Evolutionary conservation across 371 early-diverging fungal species (phyloP).

Genomic region (Lichtheimia ramosa): DNA sequence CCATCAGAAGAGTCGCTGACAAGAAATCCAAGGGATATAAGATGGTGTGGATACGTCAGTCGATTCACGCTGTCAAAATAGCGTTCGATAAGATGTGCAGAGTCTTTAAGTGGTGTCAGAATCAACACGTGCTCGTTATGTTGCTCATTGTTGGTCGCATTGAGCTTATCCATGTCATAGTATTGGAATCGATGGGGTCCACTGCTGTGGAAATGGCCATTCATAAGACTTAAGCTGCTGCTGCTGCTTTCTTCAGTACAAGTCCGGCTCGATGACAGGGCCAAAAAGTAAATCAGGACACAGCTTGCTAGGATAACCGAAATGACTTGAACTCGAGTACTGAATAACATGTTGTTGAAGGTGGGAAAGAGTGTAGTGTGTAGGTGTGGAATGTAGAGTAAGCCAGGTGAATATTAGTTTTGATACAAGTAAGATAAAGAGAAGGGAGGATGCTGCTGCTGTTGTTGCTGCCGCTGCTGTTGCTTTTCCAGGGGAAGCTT

Average conservation of each 20-base stretch:
- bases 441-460: neutral
- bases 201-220: constrained; percentile 7
- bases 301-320: constrained; percentile 19
- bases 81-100: constrained; percentile 55
- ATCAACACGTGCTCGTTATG: constrained; percentile 50
- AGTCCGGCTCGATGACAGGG: constrained; percentile 17
- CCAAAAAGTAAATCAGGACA: constrained; percentile 23
- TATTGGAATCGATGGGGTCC: constrained; percentile 16
- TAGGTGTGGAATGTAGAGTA: constrained; percentile 4
- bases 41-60: constrained; percentile 62
- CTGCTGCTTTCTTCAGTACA: constrained; percentile 18
- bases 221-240: neutral
- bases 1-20: constrained; percentile 54
- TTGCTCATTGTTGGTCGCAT: constrained; percentile 15
- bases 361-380: neutral
- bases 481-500: neutral
- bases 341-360: constrained; percentile 18
- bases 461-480: neutral
- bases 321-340: constrained; percentile 23
- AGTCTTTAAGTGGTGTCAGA: constrained; percentile 68
- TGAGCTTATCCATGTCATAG: constrained; percentile 31
- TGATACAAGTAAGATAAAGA: constrained; percentile 5
- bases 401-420: neutral
- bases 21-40: constrained; percentile 68
- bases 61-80: constrained; percentile 61